phyloP scores from a whole-genome alignment of 192 early-diverging fungal genomes.

The Entomortierella lignicola region DNA sequence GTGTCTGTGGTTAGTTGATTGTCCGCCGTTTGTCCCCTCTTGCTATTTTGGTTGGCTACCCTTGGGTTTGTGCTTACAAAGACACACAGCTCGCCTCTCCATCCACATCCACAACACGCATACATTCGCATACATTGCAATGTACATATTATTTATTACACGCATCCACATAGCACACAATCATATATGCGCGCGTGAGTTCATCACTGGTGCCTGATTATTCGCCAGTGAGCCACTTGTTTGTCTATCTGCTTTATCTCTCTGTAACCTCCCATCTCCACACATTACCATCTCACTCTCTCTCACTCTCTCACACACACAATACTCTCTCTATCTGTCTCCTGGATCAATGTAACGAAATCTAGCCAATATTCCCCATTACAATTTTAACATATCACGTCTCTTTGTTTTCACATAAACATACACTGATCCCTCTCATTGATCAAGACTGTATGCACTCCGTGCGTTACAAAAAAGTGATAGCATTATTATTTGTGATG shows the following conservation, averaged over 20 bases:
- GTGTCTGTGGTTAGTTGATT: conserved; percentile 1
- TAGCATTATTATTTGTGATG: too few species aligned
- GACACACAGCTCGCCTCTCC: neutral
- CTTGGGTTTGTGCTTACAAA: conserved; percentile 13
- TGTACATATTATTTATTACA: conserved; percentile 1
- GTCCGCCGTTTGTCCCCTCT: conserved; percentile 10
- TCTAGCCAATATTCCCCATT: neutral
- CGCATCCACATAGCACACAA: neutral
- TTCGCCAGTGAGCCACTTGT: too few species aligned
- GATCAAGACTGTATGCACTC: neutral
- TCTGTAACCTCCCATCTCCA: neutral
- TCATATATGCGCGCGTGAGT: neutral
- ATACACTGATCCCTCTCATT: neutral
- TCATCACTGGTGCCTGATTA: too few species aligned
- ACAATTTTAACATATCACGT: neutral
- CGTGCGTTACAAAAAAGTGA: neutral
- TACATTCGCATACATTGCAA: neutral
- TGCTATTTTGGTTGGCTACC: neutral
- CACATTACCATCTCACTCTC: too few species aligned
- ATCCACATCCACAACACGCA: conserved; percentile 7
- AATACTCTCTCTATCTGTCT: neutral
- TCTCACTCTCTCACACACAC: too few species aligned
- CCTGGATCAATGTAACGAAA: conserved; percentile 3
- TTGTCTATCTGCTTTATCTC: conserved; percentile 8
- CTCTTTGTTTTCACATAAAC: neutral